Evolutionary conservation across 192 early-diverging fungal genomes (phyloP).

Genomic region (Kappamyces sp.): DNA sequence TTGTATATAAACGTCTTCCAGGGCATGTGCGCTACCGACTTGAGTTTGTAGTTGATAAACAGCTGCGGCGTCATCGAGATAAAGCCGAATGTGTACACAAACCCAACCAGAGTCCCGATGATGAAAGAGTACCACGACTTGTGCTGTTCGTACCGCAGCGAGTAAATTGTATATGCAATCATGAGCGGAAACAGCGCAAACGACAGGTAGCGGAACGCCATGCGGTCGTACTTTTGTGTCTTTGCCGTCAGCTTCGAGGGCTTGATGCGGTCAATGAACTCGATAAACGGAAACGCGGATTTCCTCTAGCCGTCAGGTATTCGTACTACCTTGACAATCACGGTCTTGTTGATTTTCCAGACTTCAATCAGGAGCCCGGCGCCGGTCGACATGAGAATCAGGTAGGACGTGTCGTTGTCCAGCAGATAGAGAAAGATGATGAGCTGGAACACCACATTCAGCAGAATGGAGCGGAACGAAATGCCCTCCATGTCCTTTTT

Average conservation of each 20-base stretch:
- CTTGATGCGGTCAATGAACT: conserved; percentile 42
- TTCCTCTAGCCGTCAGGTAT: conserved; percentile 17
- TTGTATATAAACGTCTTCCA: conserved; percentile 94
- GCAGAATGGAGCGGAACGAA: conserved; percentile 70
- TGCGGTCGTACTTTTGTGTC: conserved; percentile 51
- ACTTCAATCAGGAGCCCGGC: conserved; percentile 75
- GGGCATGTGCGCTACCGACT: conserved; percentile 85
- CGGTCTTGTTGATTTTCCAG: conserved; percentile 87
- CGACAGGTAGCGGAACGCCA: conserved; percentile 79
- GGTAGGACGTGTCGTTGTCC: conserved; percentile 82
- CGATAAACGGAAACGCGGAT: conserved; percentile 39
- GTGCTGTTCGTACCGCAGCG: conserved; percentile 74
- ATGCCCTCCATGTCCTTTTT: conserved; percentile 76
- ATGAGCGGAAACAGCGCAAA: conserved; percentile 73
- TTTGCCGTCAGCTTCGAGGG: conserved; percentile 38
- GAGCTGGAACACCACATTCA: conserved; percentile 77
- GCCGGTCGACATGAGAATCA: conserved; percentile 80
- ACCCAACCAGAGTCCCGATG: conserved; percentile 76
- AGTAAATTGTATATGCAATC: conserved; percentile 74
- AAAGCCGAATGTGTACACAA: conserved; percentile 81
- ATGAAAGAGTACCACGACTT: conserved; percentile 92
- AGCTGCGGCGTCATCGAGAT: conserved; percentile 78
- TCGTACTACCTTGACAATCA: conserved; percentile 56
- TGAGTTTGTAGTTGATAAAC: conserved; percentile 85
- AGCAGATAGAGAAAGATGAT: conserved; percentile 82